These are phyloP conservation scores for Tolypocladium album DNA, from an alignment of 2,329 filamentous ascomycete species.

Conservation along the genomic window DNA sequence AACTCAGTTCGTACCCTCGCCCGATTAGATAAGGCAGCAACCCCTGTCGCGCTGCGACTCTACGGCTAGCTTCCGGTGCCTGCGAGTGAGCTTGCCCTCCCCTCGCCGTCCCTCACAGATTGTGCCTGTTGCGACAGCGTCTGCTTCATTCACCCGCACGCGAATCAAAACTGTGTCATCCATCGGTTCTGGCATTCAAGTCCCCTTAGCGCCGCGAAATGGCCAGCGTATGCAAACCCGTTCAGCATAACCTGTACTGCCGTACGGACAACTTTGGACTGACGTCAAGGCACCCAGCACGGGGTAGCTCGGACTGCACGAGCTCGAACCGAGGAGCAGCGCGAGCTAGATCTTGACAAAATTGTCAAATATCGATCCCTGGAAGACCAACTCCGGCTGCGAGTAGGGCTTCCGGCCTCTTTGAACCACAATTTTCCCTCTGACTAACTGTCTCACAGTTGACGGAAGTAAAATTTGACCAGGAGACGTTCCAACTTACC, in stretches of 20 bases:
- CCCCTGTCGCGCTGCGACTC: background rate
- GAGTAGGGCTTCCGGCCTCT: constrained; percentile 31
- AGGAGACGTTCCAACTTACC: constrained; percentile 54
- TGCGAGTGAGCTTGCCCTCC: background rate
- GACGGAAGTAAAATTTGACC: constrained; percentile 33
- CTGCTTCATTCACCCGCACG: background rate
- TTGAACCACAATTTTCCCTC: no score
- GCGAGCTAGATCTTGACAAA: constrained; percentile 59
- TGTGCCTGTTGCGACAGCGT: background rate
- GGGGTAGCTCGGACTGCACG: constrained; percentile 63
- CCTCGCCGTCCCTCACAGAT: background rate
- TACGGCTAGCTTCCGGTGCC: background rate
- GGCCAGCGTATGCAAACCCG: background rate
- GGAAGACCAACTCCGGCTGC: constrained; percentile 55
- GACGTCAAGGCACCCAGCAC: constrained; percentile 45
- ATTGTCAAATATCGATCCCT: constrained; percentile 67
- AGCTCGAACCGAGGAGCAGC: constrained; percentile 56
- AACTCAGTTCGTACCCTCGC: no score
- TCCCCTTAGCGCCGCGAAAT: background rate
- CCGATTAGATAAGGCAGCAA: background rate
- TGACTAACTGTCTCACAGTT: constrained; percentile 13
- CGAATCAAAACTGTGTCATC: background rate
- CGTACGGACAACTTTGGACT: background rate
- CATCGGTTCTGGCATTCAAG: background rate
- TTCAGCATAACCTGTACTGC: background rate